Conservation (phyloP, 2,329 filamentous ascomycete species). For the Grosmannia huntii region DNA sequence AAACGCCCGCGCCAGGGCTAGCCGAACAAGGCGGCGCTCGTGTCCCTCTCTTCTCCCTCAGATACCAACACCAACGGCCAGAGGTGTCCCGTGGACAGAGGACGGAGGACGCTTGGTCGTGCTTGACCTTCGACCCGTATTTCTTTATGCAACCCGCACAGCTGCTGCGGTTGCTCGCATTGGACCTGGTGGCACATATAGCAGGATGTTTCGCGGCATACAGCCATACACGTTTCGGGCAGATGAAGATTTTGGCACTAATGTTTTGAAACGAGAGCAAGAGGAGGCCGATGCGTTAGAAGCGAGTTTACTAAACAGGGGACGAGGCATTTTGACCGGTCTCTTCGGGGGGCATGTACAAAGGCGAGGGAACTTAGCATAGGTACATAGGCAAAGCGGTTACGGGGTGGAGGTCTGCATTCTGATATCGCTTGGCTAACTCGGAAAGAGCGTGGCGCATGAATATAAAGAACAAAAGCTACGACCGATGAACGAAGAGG, state of each 20-base stretch:
- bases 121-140: neutral
- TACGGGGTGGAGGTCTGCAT: neutral
- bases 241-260: neutral
- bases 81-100: too few relatives aligned
- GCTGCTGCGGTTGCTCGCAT: neutral
- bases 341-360: neutral
- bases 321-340: neutral
- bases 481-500: neutral
- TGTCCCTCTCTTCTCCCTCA: neutral
- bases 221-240: neutral
- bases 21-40: too few relatives aligned
- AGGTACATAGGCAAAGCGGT: neutral
- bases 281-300: neutral
- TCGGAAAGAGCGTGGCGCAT: neutral
- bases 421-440: neutral
- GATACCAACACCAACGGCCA: too few relatives aligned
- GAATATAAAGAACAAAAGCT: neutral
- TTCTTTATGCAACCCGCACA: neutral
- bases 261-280: neutral
- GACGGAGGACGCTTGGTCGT: too few relatives aligned
- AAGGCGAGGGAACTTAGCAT: neutral
- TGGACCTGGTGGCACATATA: neutral
- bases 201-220: neutral
- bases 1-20: constrained; percentile 39
- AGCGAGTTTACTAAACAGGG: neutral